phyloP scores from a whole-genome alignment of 2,329 filamentous ascomycete genomes.

The Magnaporthiopsis incrustans region DNA sequence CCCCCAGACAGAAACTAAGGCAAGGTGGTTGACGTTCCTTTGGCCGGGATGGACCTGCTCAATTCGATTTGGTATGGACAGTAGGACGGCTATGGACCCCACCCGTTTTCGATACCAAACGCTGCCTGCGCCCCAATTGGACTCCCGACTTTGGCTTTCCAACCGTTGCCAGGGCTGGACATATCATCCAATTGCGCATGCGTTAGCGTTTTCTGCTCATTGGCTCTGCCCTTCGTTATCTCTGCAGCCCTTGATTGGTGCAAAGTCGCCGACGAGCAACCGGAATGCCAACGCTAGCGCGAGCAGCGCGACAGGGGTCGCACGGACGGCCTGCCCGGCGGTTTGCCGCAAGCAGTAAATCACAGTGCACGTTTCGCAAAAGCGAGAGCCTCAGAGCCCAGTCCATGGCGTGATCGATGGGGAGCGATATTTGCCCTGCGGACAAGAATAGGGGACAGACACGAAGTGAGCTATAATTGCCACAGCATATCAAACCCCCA shows the following conservation, averaged over 20 bases:
- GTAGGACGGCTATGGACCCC: no score
- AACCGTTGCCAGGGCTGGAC: not conserved
- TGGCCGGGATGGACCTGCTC: not conserved
- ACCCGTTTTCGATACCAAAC: not conserved
- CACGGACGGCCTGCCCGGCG: not conserved
- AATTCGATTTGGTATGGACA: not conserved
- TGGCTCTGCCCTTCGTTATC: not conserved
- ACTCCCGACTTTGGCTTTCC: not conserved
- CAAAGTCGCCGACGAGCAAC: not conserved
- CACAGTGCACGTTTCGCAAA: not conserved
- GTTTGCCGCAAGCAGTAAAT: not conserved
- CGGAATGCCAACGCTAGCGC: not conserved
- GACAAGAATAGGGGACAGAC: not conserved
- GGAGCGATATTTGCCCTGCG: not conserved
- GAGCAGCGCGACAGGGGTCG: not conserved
- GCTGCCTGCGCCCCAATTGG: not conserved
- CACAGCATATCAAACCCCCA: no score
- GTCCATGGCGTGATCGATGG: not conserved
- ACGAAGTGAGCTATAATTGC: not conserved
- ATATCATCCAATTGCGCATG: not conserved
- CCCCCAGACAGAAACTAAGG: not conserved
- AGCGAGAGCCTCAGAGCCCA: not conserved
- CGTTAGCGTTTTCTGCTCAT: not conserved
- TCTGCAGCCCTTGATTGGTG: not conserved
- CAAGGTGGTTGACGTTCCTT: no score